Conservation (phyloP, 2,329 filamentous ascomycete species). For the Zalaria obscura region DNA sequence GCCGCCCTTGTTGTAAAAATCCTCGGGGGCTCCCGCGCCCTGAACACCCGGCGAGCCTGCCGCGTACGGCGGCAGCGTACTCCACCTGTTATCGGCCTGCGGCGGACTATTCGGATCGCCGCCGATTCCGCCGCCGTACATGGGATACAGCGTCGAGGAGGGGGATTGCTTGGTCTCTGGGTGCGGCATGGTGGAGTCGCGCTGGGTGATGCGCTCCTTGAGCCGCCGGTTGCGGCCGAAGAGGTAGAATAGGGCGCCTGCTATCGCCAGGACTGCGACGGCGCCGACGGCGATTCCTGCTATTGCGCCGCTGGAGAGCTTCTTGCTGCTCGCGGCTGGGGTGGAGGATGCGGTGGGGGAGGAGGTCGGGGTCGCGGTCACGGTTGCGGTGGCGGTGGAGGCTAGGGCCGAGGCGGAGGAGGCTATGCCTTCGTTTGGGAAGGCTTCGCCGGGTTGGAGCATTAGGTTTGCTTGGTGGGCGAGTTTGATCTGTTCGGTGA, state of each 20-base stretch:
- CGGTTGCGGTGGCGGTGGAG: conserved; percentile 8
- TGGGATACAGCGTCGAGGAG: background rate
- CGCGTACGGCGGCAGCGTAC: background rate
- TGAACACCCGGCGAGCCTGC: too few species aligned
- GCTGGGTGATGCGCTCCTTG: background rate
- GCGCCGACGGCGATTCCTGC: conserved; percentile 48
- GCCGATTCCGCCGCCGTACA: background rate
- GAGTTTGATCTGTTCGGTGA: conserved; percentile 15
- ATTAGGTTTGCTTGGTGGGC: conserved; percentile 14
- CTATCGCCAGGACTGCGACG: conserved; percentile 43
- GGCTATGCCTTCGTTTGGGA: conserved; percentile 22
- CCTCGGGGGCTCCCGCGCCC: too few species aligned
- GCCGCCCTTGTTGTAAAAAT: background rate
- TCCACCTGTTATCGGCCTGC: background rate
- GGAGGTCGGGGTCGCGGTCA: conserved; percentile 6
- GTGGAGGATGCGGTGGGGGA: conserved; percentile 8
- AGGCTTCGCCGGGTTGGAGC: conserved; percentile 24
- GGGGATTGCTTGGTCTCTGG: background rate
- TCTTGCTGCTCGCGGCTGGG: conserved; percentile 4
- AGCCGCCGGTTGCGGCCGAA: conserved; percentile 33
- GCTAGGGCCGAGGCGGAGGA: conserved; percentile 11
- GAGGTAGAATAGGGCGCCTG: conserved; percentile 50
- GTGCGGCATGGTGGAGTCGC: background rate
- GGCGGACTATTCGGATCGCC: too few species aligned
- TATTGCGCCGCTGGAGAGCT: conserved; percentile 25